phyloP scores from a whole-genome alignment of 495 filamentous ascomycete species.

The Paragyromitra xinjiangensis region DNA sequence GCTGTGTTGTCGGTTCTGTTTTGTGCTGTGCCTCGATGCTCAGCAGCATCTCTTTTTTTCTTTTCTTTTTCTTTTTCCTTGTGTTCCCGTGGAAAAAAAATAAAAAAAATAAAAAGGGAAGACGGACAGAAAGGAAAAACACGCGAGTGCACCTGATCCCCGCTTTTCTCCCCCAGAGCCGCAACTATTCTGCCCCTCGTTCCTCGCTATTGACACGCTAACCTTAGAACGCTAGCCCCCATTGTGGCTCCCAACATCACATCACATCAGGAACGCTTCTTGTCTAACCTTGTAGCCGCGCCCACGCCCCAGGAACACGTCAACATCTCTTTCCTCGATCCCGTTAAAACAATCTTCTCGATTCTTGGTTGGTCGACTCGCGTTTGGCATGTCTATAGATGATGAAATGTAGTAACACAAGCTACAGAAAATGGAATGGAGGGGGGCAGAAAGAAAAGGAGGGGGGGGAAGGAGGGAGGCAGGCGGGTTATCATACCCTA shows the following conservation, averaged over 20 bases:
- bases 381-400: slow-evolving; percentile 39
- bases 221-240: slow-evolving; percentile 9
- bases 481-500: slow-evolving; percentile 33
- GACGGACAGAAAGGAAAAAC: background rate
- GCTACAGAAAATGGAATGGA: slow-evolving; percentile 5
- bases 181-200: slow-evolving; percentile 40
- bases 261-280: slow-evolving; percentile 45
- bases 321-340: slow-evolving; percentile 37
- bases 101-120: too few relatives aligned
- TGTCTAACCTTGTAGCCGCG: slow-evolving; percentile 40
- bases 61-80: slow-evolving; percentile 30
- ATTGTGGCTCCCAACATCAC: slow-evolving; percentile 42
- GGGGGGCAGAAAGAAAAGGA: background rate
- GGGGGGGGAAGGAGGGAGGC: background rate
- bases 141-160: slow-evolving; percentile 47
- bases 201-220: slow-evolving; percentile 36
- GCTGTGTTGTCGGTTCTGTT: slow-evolving; percentile 47
- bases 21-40: slow-evolving; percentile 43
- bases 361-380: slow-evolving; percentile 32
- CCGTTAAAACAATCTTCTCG: slow-evolving; percentile 36
- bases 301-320: slow-evolving; percentile 46
- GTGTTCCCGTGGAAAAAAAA: slow-evolving; percentile 26
- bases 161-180: slow-evolving; percentile 38
- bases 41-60: slow-evolving; percentile 50
- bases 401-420: slow-evolving; percentile 47